A percentile compares a stretch with the other conserved stretches of the same genome.
Evolutionary conservation across 805 yeast genomes (phyloP).

Genomic region (Starmerella khaoyaiensis): DNA sequence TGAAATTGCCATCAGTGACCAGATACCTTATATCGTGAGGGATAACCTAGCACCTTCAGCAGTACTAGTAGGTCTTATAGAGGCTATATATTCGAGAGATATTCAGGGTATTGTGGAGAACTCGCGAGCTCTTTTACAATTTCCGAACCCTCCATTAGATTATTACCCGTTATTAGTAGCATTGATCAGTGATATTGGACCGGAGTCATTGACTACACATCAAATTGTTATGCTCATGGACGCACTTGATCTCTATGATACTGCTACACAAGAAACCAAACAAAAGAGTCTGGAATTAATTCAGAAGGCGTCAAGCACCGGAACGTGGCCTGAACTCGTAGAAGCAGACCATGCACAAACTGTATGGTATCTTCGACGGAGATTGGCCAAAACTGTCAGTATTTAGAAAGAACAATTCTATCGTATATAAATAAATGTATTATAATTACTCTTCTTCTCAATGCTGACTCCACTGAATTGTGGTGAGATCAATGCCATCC

Average conservation of each 20-base stretch:
- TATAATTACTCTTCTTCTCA: too few relatives aligned
- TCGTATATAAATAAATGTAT: constrained; percentile 4
- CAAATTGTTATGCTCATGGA: constrained; percentile 9
- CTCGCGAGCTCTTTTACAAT: constrained; percentile 7
- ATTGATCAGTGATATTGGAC: constrained; percentile 14
- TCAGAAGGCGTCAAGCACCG: too few relatives aligned
- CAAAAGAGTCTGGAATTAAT: constrained; percentile 1
- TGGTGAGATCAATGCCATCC: constrained; percentile 87
- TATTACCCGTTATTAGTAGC: constrained; percentile 20
- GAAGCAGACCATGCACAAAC: too few relatives aligned
- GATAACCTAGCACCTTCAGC: constrained; percentile 18
- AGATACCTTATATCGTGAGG: constrained; percentile 9
- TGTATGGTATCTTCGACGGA: too few relatives aligned
- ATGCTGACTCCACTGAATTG: constrained; percentile 98
- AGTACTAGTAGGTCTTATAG: constrained; percentile 12
- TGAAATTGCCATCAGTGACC: not conserved
- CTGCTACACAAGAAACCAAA: constrained; percentile 1
- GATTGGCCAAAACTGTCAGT: too few relatives aligned
- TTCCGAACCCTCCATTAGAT: constrained; percentile 12
- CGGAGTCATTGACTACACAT: constrained; percentile 1
- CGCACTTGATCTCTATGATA: constrained; percentile 10
- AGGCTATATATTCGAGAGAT: constrained; percentile 6
- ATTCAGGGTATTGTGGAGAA: constrained; percentile 1
- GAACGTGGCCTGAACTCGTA: too few relatives aligned
- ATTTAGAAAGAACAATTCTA: too few relatives aligned